Base-by-base conservation (phyloP, 805 yeast genomes). In the Pichia manshurica region DNA sequence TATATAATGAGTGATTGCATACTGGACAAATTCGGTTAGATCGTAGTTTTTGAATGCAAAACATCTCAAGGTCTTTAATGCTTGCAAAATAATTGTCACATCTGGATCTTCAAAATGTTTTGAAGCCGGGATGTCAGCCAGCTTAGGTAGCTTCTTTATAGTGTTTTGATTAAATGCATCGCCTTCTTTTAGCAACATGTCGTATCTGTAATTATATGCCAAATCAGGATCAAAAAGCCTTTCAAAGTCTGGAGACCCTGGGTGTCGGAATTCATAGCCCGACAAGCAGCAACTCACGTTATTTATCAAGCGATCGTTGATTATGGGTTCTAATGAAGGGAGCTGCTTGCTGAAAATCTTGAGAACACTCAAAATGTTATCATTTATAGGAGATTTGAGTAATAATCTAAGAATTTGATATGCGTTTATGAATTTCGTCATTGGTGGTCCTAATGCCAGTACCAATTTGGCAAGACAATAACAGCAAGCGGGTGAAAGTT, bases 401-500 rank as follows among this genome's bases (percentile, higher is more conserved):
- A 91, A 77, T 66, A 86, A 73, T 54, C 84, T 90, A 44, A 91
- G 67, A 20, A 91, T 74, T 43, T 65, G 68, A 57, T 87, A 95
- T 52, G 83, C 77, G 53, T 88, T 90, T 47, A 93, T 68, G 61
- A 87, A 89, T 60, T 91, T 93, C 0, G 96, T 87, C 47, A 91
- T 70, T 0, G 96, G 95, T 12, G 96, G 95, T 0, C 97, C 97
- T 15, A 91, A 87, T 0, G 98, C 91, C 22, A 76, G 75, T 0
- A 96, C 90, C 33, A 93, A 68, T 65, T 87, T 85, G 0, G 95
- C 87, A 39, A 91, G 74, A 62, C 98, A 93, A 56, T 85, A 87
- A 58, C 90, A 91, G 19, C 91, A 78, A 1, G 96, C 89, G 0
- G 87, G 84, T 54, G 87, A 95, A 39, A 84, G 80, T 42, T 84